Percentiles rank a stretch among this genome's conserved stretches.
Evolutionary conservation across 805 yeast genomes (phyloP).

Genomic region (Lipomyces yamanashiensis): DNA sequence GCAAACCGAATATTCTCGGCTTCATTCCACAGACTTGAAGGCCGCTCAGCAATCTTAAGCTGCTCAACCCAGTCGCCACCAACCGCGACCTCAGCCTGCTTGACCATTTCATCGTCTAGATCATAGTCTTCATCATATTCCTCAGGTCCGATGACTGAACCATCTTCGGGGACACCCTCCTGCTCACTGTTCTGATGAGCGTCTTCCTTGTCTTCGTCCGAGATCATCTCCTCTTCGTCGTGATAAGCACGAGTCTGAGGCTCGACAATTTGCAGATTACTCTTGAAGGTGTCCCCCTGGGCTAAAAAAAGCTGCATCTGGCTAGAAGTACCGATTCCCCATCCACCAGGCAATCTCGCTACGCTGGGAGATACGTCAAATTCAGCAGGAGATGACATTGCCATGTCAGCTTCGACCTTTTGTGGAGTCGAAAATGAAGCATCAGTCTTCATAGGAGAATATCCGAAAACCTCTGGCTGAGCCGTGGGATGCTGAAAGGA

Average conservation of each 20-base stretch:
- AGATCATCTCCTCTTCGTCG: slow-evolving; percentile 6
- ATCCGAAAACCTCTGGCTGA: slow-evolving; percentile 12
- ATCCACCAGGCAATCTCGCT: slow-evolving; percentile 24
- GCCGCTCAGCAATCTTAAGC: slow-evolving; percentile 10
- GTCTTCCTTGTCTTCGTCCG: slow-evolving; percentile 21
- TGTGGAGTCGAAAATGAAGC: slow-evolving; percentile 35
- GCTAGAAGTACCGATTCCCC: slow-evolving; percentile 19
- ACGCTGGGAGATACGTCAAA: slow-evolving; percentile 10
- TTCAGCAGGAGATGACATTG: slow-evolving; percentile 11
- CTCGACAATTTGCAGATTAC: not conserved
- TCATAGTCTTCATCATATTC: slow-evolving; percentile 13
- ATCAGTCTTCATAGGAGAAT: slow-evolving; percentile 39
- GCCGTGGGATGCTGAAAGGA: slow-evolving; percentile 2
- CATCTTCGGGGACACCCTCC: slow-evolving; percentile 18
- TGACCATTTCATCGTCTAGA: slow-evolving; percentile 7
- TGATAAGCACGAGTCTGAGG: not conserved
- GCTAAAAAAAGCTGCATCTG: slow-evolving; percentile 20
- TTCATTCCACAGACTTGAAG: slow-evolving; percentile 24
- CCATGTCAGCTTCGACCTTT: not conserved
- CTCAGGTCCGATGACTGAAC: not conserved
- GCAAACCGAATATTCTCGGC: slow-evolving; percentile 16
- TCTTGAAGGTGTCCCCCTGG: slow-evolving; percentile 12
- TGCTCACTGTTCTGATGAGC: slow-evolving; percentile 6
- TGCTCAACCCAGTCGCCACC: slow-evolving; percentile 32
- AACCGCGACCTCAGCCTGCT: slow-evolving; percentile 1